phyloP scores from a whole-genome alignment of 2,329 filamentous ascomycete species.

The Scleromitrula shiraiana region DNA sequence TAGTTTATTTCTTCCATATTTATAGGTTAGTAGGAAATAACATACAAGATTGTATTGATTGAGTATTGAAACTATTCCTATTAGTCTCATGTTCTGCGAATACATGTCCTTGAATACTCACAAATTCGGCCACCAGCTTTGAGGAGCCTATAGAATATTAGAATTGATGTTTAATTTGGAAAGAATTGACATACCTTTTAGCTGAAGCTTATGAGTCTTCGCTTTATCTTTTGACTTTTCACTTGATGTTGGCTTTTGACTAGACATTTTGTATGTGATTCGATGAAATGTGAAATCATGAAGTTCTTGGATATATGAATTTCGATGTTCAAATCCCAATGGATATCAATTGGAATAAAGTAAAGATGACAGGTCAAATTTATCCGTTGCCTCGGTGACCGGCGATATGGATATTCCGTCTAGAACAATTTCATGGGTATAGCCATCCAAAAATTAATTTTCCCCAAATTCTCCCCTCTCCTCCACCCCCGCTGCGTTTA shows the following conservation, averaged over 20 bases:
- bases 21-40: not conserved
- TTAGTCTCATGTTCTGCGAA: conserved; percentile 10
- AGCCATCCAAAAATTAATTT: not conserved
- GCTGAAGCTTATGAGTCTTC: conserved; percentile 88
- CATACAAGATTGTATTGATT: conserved; percentile 90
- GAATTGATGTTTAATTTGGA: conserved; percentile 12
- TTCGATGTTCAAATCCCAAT: too few species aligned
- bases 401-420: conserved; percentile 5
- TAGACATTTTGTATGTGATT: not conserved
- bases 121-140: conserved; percentile 91
- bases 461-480: not conserved
- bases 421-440: not conserved
- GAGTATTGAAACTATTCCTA: conserved; percentile 79
- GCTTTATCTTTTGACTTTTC: conserved; percentile 56
- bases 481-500: not conserved
- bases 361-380: not conserved
- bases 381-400: conserved; percentile 12
- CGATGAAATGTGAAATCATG: not conserved
- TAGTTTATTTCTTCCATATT: not conserved
- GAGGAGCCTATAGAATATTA: conserved; percentile 50
- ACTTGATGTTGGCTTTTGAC: conserved; percentile 28
- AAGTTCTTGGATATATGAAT: too few species aligned
- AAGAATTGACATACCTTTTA: conserved; percentile 58
- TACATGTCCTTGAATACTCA: conserved; percentile 39
- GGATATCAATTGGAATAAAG: conserved; percentile 3